Conservation (phyloP, 495 filamentous ascomycete species). For the Podospora tetraspora region DNA sequence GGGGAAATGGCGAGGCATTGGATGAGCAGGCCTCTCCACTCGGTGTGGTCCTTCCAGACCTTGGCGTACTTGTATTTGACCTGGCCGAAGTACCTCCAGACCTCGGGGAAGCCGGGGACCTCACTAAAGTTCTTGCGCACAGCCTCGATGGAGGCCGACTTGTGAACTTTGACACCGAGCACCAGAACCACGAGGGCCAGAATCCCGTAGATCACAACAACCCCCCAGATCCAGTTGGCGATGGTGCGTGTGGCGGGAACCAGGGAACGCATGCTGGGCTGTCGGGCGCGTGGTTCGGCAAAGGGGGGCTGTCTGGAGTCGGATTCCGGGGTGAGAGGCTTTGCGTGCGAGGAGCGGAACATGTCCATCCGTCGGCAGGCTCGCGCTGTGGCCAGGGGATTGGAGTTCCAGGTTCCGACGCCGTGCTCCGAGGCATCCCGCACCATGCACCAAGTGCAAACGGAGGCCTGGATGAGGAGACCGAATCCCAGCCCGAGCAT, state of each 20-base stretch:
- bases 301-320: neutral
- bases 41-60: neutral
- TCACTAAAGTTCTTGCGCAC: neutral
- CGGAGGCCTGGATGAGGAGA: slow-evolving; percentile 1
- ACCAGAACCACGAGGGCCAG: neutral
- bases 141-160: neutral
- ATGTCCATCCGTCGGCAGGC: neutral
- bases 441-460: slow-evolving; percentile 10
- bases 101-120: neutral
- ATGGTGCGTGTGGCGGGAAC: slow-evolving; percentile 2
- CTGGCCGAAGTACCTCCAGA: slow-evolving; percentile 3
- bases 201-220: neutral
- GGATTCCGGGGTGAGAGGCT: neutral
- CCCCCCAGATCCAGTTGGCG: slow-evolving; percentile 5
- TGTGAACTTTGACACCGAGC: neutral
- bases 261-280: slow-evolving; percentile 1
- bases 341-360: neutral
- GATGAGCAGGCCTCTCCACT: slow-evolving; percentile 9
- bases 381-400: slow-evolving; percentile 5
- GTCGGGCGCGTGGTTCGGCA: neutral
- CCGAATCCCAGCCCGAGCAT: slow-evolving; percentile 6
- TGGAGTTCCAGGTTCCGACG: slow-evolving; percentile 3
- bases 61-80: neutral
- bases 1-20: neutral
- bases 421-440: neutral